Conservation (phyloP, 2,329 filamentous ascomycete species). For the Aureobasidium sp. region DNA sequence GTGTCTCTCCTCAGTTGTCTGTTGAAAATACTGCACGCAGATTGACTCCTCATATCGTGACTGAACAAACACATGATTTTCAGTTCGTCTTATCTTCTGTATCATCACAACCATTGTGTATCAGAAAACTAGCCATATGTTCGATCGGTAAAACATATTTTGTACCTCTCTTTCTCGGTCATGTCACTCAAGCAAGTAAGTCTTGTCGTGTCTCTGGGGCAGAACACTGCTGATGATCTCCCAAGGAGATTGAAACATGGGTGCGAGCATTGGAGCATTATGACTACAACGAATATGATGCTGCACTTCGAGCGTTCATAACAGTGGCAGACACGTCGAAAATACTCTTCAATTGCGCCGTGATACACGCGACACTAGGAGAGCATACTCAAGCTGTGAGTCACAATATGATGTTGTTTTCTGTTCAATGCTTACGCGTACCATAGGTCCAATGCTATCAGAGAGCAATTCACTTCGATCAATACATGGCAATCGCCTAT, state of each 20-base stretch:
- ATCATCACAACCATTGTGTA: neutral
- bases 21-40: neutral
- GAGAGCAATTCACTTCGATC: constrained; percentile 78
- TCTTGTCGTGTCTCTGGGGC: neutral
- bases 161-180: constrained; percentile 11
- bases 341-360: constrained; percentile 96
- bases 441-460: constrained; percentile 86
- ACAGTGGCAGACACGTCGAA: constrained; percentile 91
- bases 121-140: neutral
- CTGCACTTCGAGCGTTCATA: constrained; percentile 74
- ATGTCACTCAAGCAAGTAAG: constrained; percentile 44
- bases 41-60: neutral
- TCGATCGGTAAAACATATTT: neutral
- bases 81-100: neutral
- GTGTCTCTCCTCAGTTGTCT: constrained; percentile 1
- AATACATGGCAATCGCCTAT: constrained; percentile 94
- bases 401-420: neutral
- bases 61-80: neutral
- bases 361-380: constrained; percentile 92
- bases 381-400: constrained; percentile 92
- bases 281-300: constrained; percentile 96
- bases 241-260: constrained; percentile 97
- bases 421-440: neutral
- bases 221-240: neutral
- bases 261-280: constrained; percentile 83